These are phyloP conservation scores for Sporothrix brasiliensis DNA, from an alignment of 2,329 filamentous ascomycete species.

Conservation along the genomic window DNA sequence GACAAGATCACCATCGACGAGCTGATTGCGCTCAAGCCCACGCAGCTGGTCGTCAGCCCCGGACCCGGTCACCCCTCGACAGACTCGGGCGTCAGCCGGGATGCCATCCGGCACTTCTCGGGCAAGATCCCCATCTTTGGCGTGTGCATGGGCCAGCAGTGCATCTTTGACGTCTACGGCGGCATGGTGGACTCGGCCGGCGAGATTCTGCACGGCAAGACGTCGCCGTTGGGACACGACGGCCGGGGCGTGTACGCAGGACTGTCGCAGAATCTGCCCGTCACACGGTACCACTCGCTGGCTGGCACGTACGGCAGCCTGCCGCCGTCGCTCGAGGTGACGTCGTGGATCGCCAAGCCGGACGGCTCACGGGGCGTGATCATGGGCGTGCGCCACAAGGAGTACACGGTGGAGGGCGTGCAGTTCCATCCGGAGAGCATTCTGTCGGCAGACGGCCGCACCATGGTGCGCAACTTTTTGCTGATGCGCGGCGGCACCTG, in stretches of 20 bases:
- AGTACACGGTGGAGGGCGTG: conserved; percentile 88
- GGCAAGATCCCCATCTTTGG: conserved; percentile 95
- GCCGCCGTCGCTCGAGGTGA: conserved; percentile 82
- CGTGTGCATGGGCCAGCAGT: conserved; percentile 99
- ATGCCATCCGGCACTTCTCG: conserved; percentile 85
- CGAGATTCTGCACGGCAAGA: conserved; percentile 97
- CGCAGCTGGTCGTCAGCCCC: conserved; percentile 91
- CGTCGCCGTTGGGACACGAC: conserved; percentile 86
- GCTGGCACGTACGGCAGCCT: conserved; percentile 88
- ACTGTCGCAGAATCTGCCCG: conserved; percentile 77
- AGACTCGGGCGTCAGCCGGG: conserved; percentile 91
- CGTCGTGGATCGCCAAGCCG: conserved; percentile 80
- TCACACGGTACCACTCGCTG: conserved; percentile 95
- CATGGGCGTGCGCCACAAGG: conserved; percentile 94
- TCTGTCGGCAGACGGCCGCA: conserved; percentile 80
- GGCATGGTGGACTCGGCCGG: conserved; percentile 90
- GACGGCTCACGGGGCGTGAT: conserved; percentile 84
- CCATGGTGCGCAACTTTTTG: conserved; percentile 92
- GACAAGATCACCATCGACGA: conserved; percentile 87
- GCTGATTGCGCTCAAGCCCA: conserved; percentile 79
- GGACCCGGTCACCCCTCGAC: conserved; percentile 89
- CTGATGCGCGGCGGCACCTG: conserved; percentile 87
- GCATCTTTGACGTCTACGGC: conserved; percentile 92
- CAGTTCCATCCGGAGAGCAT: conserved; percentile 99
- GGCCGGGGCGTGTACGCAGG: conserved; percentile 85